phyloP scores from a whole-genome alignment of 805 yeast species.

The Suhomyces kilbournensis region DNA sequence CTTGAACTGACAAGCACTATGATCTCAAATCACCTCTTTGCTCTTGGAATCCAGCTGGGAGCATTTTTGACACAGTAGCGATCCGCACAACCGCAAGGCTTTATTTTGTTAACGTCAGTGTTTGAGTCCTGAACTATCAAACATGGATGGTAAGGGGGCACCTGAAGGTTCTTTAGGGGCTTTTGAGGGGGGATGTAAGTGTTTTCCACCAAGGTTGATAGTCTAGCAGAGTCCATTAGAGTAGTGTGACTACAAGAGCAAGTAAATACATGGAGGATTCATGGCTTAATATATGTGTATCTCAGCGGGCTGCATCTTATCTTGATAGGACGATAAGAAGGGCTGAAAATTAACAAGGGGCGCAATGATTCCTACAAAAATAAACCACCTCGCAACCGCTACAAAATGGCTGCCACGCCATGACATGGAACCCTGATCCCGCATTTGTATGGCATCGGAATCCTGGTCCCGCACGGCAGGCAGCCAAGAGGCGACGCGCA shows the following conservation, averaged over 20 bases:
- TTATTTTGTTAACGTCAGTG: slow-evolving; percentile 43
- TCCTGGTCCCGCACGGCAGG: background rate
- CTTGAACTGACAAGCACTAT: too few species aligned
- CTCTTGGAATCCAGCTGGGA: slow-evolving; percentile 38
- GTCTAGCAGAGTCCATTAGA: slow-evolving; percentile 39
- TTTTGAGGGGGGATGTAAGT: slow-evolving; percentile 47
- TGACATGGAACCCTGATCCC: background rate
- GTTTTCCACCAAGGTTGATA: slow-evolving; percentile 37
- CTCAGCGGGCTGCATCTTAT: background rate
- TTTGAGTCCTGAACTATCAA: slow-evolving; percentile 55
- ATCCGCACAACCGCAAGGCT: slow-evolving; percentile 43
- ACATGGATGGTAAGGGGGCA: slow-evolving; percentile 56
- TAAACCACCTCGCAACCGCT: background rate
- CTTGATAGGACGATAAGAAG: background rate
- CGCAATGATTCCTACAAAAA: background rate
- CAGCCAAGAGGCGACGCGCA: background rate
- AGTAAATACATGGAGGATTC: background rate
- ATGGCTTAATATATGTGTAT: background rate
- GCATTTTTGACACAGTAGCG: slow-evolving; percentile 38
- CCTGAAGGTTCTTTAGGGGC: slow-evolving; percentile 14
- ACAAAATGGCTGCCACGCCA: background rate
- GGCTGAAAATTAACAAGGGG: background rate
- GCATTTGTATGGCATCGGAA: background rate
- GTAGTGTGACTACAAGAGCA: background rate
- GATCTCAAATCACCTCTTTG: slow-evolving; percentile 7